Conservation (phyloP, 2,329 filamentous ascomycete species). For the Beauveria varroae region DNA sequence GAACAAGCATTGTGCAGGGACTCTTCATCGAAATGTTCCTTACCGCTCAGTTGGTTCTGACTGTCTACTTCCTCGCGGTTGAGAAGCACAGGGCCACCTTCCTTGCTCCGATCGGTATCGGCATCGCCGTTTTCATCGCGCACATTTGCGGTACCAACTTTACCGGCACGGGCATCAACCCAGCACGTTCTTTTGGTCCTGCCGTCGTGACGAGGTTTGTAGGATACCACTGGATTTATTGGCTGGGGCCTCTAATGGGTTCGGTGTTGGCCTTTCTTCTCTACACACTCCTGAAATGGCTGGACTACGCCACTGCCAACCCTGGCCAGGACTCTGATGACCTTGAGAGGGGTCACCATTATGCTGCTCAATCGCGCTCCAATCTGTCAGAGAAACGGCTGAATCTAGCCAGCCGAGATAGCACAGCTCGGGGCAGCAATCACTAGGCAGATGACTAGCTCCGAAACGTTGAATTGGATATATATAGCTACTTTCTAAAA, state of each 20-base stretch:
- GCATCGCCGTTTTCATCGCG: slow-evolving; percentile 59
- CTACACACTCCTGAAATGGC: slow-evolving; percentile 42
- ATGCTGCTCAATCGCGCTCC: too few species aligned
- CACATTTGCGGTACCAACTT: slow-evolving; percentile 38
- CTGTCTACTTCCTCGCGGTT: slow-evolving; percentile 61
- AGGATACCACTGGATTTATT: slow-evolving; percentile 47
- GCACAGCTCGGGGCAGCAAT: too few species aligned
- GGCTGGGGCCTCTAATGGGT: slow-evolving; percentile 45
- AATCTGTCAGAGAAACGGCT: too few species aligned
- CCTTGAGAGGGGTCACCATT: slow-evolving; percentile 15
- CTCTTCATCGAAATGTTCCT: slow-evolving; percentile 62
- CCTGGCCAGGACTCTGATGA: slow-evolving; percentile 39
- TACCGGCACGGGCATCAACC: slow-evolving; percentile 43
- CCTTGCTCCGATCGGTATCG: slow-evolving; percentile 65
- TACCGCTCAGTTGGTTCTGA: slow-evolving; percentile 55
- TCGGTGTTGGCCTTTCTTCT: slow-evolving; percentile 39
- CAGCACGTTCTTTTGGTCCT: slow-evolving; percentile 43
- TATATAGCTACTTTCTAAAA: too few species aligned
- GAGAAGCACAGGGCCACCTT: slow-evolving; percentile 69
- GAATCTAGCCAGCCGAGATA: too few species aligned
- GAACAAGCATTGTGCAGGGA: slow-evolving; percentile 46
- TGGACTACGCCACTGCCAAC: slow-evolving; percentile 45
- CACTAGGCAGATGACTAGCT: too few species aligned
- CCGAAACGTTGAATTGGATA: too few species aligned
- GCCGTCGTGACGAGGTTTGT: slow-evolving; percentile 36